Evolutionary conservation across 352 stramenopile genomes (phyloP), one percentile per base, ranked within the genome.

Genomic region (Globisporangium nodosum): DNA sequence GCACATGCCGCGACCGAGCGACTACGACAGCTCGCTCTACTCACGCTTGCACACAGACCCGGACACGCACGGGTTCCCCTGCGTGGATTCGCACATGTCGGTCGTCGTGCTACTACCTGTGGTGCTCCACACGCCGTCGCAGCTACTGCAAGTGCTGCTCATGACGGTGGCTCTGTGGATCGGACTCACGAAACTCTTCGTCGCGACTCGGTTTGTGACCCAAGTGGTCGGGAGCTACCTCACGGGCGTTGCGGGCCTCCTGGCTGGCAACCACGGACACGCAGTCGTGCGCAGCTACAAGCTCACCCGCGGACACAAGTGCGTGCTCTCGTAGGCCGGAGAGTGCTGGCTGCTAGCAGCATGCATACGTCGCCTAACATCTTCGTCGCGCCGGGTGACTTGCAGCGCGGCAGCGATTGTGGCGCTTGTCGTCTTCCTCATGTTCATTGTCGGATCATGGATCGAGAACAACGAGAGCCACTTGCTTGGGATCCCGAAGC

Each of bases 401-500:
- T 8, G 12, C 42, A 83, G 73, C 45, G 71, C 71, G 1, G 75
- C 65, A 24, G 79, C 71, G 1, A 74, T 87, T 30, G 49, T 89
- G 8, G 27, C 61, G 21, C 45, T 88, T 18, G 39, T 89, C 9
- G 71, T 81, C 13, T 63, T 88, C 21, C 24, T 69, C 13, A 73
- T 87, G 65, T 35, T 81, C 13, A 74, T 89, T 13, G 47, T 89
- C 3, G 76, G 81, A 8, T 70, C 62, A 33, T 88, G 78, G 77
- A 73, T 91, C 55, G 81, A 91, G 54, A 88, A 89, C 68, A 91
- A 91, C 55, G 69, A 91, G 16, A 91, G 81, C 61, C 70, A 69
- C 5, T 47, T 89, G 21, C 57, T 88, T 16, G 78, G 76, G 5
- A 71, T 91, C 11, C 75, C 77, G 3, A 89, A 79, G 49, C 60